These are phyloP conservation scores for Annulohypoxylon stygium DNA, from an alignment of 495 filamentous ascomycete genomes.

Conservation along the genomic window DNA sequence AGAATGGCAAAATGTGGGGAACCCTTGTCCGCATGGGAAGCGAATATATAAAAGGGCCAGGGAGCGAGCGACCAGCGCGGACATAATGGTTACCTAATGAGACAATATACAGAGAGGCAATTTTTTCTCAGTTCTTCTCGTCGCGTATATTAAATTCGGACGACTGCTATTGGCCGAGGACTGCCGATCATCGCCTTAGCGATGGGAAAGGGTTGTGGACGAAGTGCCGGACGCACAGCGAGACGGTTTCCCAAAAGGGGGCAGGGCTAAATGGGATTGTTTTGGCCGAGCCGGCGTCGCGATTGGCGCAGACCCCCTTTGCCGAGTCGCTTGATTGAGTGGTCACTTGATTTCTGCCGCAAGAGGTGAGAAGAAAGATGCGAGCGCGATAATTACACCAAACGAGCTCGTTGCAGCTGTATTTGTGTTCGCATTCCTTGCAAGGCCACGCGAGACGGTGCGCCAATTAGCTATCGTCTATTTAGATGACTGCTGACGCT, in stretches of 20 bases:
- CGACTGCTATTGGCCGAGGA: slow-evolving; percentile 27
- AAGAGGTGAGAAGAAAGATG: slow-evolving; percentile 3
- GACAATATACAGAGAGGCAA: slow-evolving; percentile 33
- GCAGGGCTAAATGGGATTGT: slow-evolving; percentile 39
- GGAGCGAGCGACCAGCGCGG: slow-evolving; percentile 23
- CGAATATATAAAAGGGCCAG: slow-evolving; percentile 15
- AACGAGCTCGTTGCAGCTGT: not conserved
- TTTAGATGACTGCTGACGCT: slow-evolving; percentile 2
- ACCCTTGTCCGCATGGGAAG: slow-evolving; percentile 40
- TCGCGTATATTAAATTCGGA: slow-evolving; percentile 35
- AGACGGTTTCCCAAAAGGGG: slow-evolving; percentile 34
- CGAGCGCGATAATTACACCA: slow-evolving; percentile 23
- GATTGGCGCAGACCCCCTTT: slow-evolving; percentile 30
- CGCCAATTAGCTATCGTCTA: not conserved
- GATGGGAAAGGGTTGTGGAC: slow-evolving; percentile 49
- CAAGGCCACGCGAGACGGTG: slow-evolving; percentile 21
- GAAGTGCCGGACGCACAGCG: slow-evolving; percentile 41
- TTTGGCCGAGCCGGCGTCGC: slow-evolving; percentile 5
- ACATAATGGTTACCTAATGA: slow-evolving; percentile 32
- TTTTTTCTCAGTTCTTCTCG: slow-evolving; percentile 27
- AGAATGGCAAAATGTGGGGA: slow-evolving; percentile 48
- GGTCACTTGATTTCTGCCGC: slow-evolving; percentile 49
- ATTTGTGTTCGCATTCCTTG: slow-evolving; percentile 43
- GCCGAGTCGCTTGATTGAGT: slow-evolving; percentile 42
- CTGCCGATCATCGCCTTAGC: slow-evolving; percentile 43